Evolutionary conservation across 2,329 filamentous ascomycete species (phyloP).

Genomic region (Neonectria sp.): DNA sequence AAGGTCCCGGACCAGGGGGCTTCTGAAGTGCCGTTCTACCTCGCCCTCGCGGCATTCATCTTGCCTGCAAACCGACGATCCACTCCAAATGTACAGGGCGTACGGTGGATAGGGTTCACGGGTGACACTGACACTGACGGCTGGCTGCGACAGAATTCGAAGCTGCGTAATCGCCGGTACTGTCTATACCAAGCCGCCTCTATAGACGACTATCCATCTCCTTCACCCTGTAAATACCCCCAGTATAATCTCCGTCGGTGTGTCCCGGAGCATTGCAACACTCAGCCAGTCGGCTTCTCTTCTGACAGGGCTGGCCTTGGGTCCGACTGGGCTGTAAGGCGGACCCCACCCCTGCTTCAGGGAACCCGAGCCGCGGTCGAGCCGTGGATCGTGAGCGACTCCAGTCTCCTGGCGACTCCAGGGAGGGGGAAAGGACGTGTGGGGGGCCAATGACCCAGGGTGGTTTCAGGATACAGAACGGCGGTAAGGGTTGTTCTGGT

Average conservation of each 20-base stretch:
- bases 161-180: conserved; percentile 17
- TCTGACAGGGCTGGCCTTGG: conserved; percentile 5
- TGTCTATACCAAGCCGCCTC: conserved; percentile 13
- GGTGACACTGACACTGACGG: background rate
- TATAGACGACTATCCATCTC: conserved; percentile 1
- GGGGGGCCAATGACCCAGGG: conserved; percentile 31
- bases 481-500: conserved; percentile 3
- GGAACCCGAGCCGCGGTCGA: conserved; percentile 34
- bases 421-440: conserved; percentile 13
- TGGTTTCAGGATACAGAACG: conserved; percentile 19
- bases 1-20: conserved; percentile 5
- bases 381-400: conserved; percentile 20
- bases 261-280: conserved; percentile 37
- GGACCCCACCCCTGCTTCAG: conserved; percentile 47
- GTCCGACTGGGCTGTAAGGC: conserved; percentile 22
- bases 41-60: conserved; percentile 23
- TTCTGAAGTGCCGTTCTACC: conserved; percentile 26
- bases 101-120: conserved; percentile 7
- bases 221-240: background rate
- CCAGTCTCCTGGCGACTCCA: background rate
- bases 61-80: conserved; percentile 13
- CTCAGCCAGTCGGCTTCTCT: conserved; percentile 15
- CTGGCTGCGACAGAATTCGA: background rate
- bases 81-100: conserved; percentile 17
- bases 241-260: conserved; percentile 42